Evolutionary conservation across 805 yeast species (phyloP), one percentile per base, ranked within the genome.

Genomic region (Candida succiphila): DNA sequence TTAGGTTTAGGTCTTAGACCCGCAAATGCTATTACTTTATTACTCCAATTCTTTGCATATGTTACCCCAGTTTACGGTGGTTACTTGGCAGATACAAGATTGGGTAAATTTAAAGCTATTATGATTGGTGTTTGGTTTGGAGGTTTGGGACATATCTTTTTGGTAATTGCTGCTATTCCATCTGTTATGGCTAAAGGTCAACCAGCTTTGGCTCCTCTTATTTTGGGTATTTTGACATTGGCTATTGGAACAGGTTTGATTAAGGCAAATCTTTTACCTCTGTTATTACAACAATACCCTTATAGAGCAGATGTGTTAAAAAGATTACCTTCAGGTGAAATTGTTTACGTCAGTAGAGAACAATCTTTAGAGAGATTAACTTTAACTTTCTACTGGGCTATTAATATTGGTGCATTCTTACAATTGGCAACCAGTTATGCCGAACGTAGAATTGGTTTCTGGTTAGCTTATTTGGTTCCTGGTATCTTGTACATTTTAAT

Each of bases 211-310:
- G 69, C 56, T 20, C 51, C 67, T 27, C 59, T 68, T 9, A 42
- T 60, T 21, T 34, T 66, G 19, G 62, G 63, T 13, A 50, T 65
- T 19, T n/a, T 60, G 1, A 49, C 60, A 5, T 55, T 66, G 35
- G 63, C 66, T 18, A 18, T 49, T 5, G 69, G 74, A 37, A 65
- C 76, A 23, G 76, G 77, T 30, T 65, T 67, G 35, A 69, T 71
- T 38, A 71, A 71, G 41, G 70, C 75, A 17, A 70, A 69, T 45
- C 56, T 69, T 31, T 55, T 67, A 39, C 73, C 73, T 5, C 51
- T 67, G 31, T 44, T 67, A 27, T 58, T 67, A 56, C 84, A 79
- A 44, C 86, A 78, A 54, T 76, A 75, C 52, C 69, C 75, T 25
- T 63, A 68, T 48, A 60, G 69, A 28, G 65, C 66, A 42, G 78